Conservation (phyloP, 768 basidiomycete genomes). For the Boletus reticuloceps region DNA sequence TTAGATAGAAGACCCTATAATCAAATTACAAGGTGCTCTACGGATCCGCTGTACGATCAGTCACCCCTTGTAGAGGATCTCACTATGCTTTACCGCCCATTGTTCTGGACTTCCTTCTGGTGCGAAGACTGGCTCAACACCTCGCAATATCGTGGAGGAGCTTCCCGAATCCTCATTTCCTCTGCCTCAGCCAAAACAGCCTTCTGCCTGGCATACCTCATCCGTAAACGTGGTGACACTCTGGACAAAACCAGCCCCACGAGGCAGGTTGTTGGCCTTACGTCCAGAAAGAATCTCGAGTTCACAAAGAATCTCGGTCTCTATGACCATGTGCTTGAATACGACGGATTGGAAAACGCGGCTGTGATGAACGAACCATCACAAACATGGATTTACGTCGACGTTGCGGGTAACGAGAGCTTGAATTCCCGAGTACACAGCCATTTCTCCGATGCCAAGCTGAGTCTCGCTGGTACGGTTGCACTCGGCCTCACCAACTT, state of each 20-base stretch:
- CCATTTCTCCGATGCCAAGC: constrained; percentile 32
- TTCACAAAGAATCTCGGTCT: constrained; percentile 56
- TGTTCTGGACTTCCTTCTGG: constrained; percentile 79
- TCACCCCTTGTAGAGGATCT: constrained; percentile 53
- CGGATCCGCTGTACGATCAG: constrained; percentile 53
- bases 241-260: not conserved
- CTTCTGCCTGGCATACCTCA: constrained; percentile 62
- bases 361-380: constrained; percentile 28
- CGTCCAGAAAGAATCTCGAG: constrained; percentile 50
- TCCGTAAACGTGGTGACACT: constrained; percentile 42
- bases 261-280: constrained; percentile 54
- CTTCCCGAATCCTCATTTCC: constrained; percentile 53
- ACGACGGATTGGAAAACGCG: constrained; percentile 42
- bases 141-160: constrained; percentile 48
- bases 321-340: constrained; percentile 57
- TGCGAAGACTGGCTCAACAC: constrained; percentile 66
- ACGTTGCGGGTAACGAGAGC: constrained; percentile 56
- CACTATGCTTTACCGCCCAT: constrained; percentile 67
- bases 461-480: constrained; percentile 40
- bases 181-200: constrained; percentile 75
- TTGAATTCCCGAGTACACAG: constrained; percentile 45
- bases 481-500: constrained; percentile 57
- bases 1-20: constrained; percentile 70
- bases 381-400: constrained; percentile 56
- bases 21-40: constrained; percentile 56